Conservation (phyloP, 202 grass and related monocot species). For the Saccharum hybrid region DNA sequence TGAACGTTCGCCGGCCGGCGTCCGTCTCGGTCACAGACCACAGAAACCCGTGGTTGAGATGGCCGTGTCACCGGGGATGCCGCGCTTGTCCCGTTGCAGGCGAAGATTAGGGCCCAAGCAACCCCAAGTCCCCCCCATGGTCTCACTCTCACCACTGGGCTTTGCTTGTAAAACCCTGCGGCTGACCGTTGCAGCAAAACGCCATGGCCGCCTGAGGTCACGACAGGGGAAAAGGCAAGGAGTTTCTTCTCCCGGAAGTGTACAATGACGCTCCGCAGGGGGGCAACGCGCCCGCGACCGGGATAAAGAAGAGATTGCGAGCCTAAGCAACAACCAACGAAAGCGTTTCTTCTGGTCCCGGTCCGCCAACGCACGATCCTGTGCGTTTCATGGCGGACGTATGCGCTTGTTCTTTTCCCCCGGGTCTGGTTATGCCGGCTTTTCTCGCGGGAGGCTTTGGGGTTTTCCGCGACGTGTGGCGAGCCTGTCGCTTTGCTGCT, state of each 20-base stretch:
- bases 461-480: slow-evolving; percentile 37
- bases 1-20: not conserved
- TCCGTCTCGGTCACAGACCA: not conserved
- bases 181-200: slow-evolving; percentile 24
- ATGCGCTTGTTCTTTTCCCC: slow-evolving; percentile 25
- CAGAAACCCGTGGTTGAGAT: slow-evolving; percentile 41
- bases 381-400: slow-evolving; percentile 40
- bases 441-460: slow-evolving; percentile 14
- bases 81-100: slow-evolving; percentile 48
- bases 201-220: slow-evolving; percentile 33
- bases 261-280: not conserved
- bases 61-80: slow-evolving; percentile 39
- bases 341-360: not conserved
- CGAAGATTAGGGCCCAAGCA: no score
- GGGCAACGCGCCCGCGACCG: not conserved
- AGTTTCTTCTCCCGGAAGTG: slow-evolving; percentile 38
- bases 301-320: slow-evolving; percentile 20
- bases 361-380: slow-evolving; percentile 7
- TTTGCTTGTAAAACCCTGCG: not conserved
- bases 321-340: slow-evolving; percentile 6
- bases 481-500: slow-evolving; percentile 35
- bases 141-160: not conserved
- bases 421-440: slow-evolving; percentile 1
- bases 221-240: slow-evolving; percentile 22
- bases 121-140: not conserved